A percentile compares a stretch with the other conserved stretches of the same genome.
Conservation (phyloP, 805 yeast genomes). For the Metschnikowia sp. region DNA sequence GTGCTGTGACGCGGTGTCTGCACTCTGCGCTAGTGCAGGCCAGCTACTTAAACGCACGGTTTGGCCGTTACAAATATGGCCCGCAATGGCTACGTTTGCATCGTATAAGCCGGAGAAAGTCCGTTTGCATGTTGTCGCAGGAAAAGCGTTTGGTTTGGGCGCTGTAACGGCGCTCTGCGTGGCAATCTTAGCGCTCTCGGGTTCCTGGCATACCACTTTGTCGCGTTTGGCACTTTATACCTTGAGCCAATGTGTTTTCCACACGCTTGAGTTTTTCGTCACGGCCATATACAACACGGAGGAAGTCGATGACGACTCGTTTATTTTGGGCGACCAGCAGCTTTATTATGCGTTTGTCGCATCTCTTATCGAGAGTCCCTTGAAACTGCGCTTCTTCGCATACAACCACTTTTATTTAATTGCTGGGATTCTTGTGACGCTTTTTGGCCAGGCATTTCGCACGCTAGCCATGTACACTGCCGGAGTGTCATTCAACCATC, state of each 20-base stretch:
- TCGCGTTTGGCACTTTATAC: constrained; percentile 11
- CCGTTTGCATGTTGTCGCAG: constrained; percentile 27
- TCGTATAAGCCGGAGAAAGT: constrained; percentile 9
- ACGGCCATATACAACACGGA: constrained; percentile 73
- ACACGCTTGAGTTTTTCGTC: constrained; percentile 74
- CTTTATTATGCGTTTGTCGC: constrained; percentile 22
- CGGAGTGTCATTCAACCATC: constrained; percentile 80
- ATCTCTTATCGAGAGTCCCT: constrained; percentile 13
- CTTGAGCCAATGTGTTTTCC: constrained; percentile 49
- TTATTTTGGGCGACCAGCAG: constrained; percentile 32
- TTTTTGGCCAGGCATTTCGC: constrained; percentile 66
- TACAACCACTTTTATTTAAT: constrained; percentile 2
- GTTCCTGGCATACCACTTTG: background rate
- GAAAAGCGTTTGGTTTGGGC: constrained; percentile 35
- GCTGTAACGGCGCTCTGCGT: constrained; percentile 16
- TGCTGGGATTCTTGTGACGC: constrained; percentile 47
- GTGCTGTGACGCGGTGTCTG: background rate
- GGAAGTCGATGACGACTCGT: constrained; percentile 62
- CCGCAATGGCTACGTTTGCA: constrained; percentile 1
- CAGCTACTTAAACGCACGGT: constrained; percentile 3
- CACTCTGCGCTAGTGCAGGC: background rate
- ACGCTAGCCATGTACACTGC: constrained; percentile 86
- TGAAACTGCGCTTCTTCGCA: constrained; percentile 4
- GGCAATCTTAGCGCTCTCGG: background rate
- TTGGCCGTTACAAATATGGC: background rate